Evolutionary conservation across 169 alveolate genomes (phyloP), one percentile per base, ranked within the genome.

Genomic region (Cryptosporidium xiaoi): DNA sequence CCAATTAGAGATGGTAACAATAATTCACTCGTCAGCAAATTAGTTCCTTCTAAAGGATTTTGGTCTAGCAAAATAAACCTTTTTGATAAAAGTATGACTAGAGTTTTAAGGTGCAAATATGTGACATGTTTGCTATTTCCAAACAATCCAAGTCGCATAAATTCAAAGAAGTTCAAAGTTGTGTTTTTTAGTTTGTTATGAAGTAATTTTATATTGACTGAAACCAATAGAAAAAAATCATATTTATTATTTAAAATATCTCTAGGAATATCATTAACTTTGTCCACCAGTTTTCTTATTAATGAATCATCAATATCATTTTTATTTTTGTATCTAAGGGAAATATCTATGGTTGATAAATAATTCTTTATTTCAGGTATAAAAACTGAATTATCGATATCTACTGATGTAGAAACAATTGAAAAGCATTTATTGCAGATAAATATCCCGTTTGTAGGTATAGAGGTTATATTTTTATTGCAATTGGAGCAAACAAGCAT

Each of bases 291-390:
- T n/a, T 5, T 12, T 1, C 12, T 20, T 53, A 53, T 5, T 53
- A 53, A 53, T 5, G 20, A 53, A 7, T 53, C 27, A 53, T 53
- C 64, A 53, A 53, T n/a, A 53, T 53, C 7, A 3, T 53, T 53
- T 5, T 20, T 13, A n/a, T 12, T 53, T 53, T 69, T 69, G 31
- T 51, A 51, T 31, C 51, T 1, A 10, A 69, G 67, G 15, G 56
- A 69, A 31, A 69, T 69, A 10, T 69, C 83, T 29, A 69, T 34
- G 16, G 66, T 34, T 51, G 83, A 69, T n/a, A 69, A 69, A 53
- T 69, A 69, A 10, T 31, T 16, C 46, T 51, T 53, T 29, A 56
- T 51, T 69, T 69, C 83, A 3, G 83, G 83, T 20, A 69, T 33
- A 10, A 51, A 51, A 53, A 55, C 44, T 0, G 83, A 69, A 69